Evolutionary conservation across 2,329 filamentous ascomycete genomes (phyloP).

Genomic region (Tolypocladium ophioglossoides): DNA sequence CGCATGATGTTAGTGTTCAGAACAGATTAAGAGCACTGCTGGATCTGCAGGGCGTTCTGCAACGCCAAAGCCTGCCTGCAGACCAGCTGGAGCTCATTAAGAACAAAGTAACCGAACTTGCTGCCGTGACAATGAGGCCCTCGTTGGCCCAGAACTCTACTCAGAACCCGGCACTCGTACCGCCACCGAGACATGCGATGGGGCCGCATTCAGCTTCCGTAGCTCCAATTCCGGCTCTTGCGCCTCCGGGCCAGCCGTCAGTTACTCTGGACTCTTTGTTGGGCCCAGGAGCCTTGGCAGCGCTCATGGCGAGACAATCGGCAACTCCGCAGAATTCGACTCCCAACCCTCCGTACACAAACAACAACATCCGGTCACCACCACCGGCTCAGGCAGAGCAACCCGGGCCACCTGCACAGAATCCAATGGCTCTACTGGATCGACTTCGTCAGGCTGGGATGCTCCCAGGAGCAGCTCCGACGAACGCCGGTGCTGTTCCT

Average conservation of each 20-base stretch:
- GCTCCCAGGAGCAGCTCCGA: constrained; percentile 35
- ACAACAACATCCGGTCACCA: constrained; percentile 37
- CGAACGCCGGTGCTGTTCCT: constrained; percentile 18
- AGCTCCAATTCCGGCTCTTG: constrained; percentile 19
- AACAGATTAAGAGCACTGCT: constrained; percentile 74
- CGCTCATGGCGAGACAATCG: constrained; percentile 44
- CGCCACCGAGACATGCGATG: constrained; percentile 18
- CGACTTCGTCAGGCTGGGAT: constrained; percentile 60
- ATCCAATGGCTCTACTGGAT: constrained; percentile 52
- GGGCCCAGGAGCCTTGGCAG: constrained; percentile 48
- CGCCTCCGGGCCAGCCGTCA: constrained; percentile 19
- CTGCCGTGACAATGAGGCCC: constrained; percentile 48
- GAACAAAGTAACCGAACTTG: constrained; percentile 72
- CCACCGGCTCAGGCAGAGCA: constrained; percentile 31
- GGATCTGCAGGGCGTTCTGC: constrained; percentile 66
- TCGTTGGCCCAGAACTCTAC: constrained; percentile 28
- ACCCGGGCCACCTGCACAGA: constrained; percentile 19
- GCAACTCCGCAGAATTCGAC: constrained; percentile 37
- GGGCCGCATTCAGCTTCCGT: constrained; percentile 23
- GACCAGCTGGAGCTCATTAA: constrained; percentile 78
- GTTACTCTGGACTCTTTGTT: constrained; percentile 49
- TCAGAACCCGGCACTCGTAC: constrained; percentile 28
- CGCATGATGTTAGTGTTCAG: constrained; percentile 65
- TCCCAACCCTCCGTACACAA: constrained; percentile 23
- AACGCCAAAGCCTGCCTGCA: constrained; percentile 65